Base-by-base conservation (phyloP, 2,329 filamentous ascomycete genomes). In the Dryadomyces sulphureus region DNA sequence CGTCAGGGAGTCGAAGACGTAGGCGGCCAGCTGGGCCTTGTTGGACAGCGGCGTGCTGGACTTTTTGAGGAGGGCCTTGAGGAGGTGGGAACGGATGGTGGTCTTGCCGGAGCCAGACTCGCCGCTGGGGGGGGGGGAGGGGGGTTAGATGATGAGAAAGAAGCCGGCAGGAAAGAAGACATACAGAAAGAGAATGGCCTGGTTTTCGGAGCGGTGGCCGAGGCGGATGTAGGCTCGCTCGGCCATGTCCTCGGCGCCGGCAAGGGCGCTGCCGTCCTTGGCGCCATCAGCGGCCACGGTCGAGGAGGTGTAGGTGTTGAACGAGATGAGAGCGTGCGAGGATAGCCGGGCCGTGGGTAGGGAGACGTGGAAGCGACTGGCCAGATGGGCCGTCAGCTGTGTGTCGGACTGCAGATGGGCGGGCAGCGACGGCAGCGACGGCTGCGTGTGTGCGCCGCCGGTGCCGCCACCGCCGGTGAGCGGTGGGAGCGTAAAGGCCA, bases 31-130 rank as follows among this genome's bases (percentile, higher is more conserved):
- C 3, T 90, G 95, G 19, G 95, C 73, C 63, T 95, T 98, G 54
- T 81, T 86, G 2, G 90, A 96, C 3, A 98, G 69, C 1, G 92
- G 92, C 12, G 92, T 96, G 0, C 87, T 88, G 2, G 89, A 92
- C 61, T 89, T 94, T 56, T 82, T 82, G 25, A 98, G 75, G 45
- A 98, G 73, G 1, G 89, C 78, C 21, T 88, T 83, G 40, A 98
- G 70, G 46, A 95, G 69, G 61, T 96, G 92, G 38, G 87, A 85
- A 51, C 92, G 82, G 57, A 96, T 72, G 0, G 92, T 98, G 0
- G 92, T 95, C 68, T 98, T 98, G 56, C 92, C 92, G 27, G 92
- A 81, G 40, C 92, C 92, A 48, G 88, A 94, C 73, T 98, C 92
- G 63, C 92, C 92, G 54, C 89, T 95, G 54, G 27, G 7, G 17